Evolutionary conservation across 2,329 filamentous ascomycete species (phyloP), one percentile per base, ranked within the genome.

Genomic region (Aspergillus hiratsukae): DNA sequence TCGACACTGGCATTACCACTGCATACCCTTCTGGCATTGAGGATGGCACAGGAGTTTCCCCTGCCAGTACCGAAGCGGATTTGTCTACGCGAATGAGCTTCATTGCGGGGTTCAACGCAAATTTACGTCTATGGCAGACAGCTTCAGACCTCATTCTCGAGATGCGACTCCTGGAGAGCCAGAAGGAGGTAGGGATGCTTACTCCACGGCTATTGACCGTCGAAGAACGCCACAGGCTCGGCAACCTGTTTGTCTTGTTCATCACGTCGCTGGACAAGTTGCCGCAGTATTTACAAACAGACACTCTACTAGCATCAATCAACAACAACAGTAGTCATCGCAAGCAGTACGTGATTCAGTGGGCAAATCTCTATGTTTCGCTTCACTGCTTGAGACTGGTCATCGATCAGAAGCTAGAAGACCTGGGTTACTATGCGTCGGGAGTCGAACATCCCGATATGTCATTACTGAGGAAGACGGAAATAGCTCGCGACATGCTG

Each of bases 401-500:
- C 0, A 74, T 78, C 48, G 54, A 56, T 1, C 64, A 67, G 49
- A 66, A 64, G 27, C 61, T 68, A 5, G 66, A 66, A 50, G 64
- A 64, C 19, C 28, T 62, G 9, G 46, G 56, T 10, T 58, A 61
- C 48, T 56, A 54, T n/a, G 53, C 50, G 19, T 29, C 53, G 23
- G 43, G 46, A 9, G 40, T 43, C 25, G 54, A 51, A 28, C 58
- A 56, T 29, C 57, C 56, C 17, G 61, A 61, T 40, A 57, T 63
- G 35, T 40, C 60, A 29, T 41, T 61, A 21, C 54, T 64, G 52
- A 58, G 68, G 37, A 76, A 75, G 57, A 78, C 75, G 0, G 76
- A 79, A 49, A 77, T 79, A 49, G 76, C 76, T 1, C 65, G 73
- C 11, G 75, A 77, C 46, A 76, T 78, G 70, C 41, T 78, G 14